Percentiles rank a stretch among this genome's conserved stretches.
These are phyloP conservation scores for Suillus placidus DNA, from an alignment of 768 basidiomycete species.

Conservation along the genomic window DNA sequence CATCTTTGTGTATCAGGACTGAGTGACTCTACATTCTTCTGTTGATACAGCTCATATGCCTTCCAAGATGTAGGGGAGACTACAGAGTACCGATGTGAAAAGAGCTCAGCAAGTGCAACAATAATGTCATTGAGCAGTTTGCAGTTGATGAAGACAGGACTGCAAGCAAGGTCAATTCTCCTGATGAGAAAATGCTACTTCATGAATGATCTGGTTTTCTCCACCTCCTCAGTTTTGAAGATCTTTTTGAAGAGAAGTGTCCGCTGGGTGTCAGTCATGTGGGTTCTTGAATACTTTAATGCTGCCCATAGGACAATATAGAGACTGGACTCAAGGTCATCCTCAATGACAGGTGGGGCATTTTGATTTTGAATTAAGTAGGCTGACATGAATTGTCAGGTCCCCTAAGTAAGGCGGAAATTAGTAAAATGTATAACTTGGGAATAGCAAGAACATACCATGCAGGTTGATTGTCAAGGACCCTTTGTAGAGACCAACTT, in stretches of 20 bases:
- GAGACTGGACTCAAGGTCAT: constrained; percentile 12
- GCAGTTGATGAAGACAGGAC: not conserved
- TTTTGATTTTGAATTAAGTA: not conserved
- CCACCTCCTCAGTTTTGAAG: not conserved
- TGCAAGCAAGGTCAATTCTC: not conserved
- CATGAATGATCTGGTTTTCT: not conserved
- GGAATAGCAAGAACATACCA: not conserved
- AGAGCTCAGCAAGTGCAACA: not conserved
- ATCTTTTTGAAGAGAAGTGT: constrained; percentile 2
- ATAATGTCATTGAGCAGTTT: not conserved
- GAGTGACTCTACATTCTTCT: not conserved
- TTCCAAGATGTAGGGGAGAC: not conserved
- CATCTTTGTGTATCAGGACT: not conserved
- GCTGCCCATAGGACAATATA: constrained; percentile 5
- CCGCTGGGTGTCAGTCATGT: not conserved
- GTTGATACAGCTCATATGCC: not conserved
- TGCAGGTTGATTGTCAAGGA: constrained; percentile 6
- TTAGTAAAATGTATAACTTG: not conserved
- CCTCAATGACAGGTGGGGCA: not conserved
- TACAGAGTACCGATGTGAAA: not conserved
- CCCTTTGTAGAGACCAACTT: not conserved
- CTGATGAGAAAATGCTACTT: not conserved
- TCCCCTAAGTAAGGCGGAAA: constrained; percentile 4
- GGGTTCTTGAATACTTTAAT: not conserved
- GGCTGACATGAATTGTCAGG: constrained; percentile 9